A percentile compares a stretch with the other conserved stretches of the same genome.
These are phyloP conservation scores for Ajuga reptans DNA, from an alignment of 305 asterid species.

Conservation along the genomic window DNA sequence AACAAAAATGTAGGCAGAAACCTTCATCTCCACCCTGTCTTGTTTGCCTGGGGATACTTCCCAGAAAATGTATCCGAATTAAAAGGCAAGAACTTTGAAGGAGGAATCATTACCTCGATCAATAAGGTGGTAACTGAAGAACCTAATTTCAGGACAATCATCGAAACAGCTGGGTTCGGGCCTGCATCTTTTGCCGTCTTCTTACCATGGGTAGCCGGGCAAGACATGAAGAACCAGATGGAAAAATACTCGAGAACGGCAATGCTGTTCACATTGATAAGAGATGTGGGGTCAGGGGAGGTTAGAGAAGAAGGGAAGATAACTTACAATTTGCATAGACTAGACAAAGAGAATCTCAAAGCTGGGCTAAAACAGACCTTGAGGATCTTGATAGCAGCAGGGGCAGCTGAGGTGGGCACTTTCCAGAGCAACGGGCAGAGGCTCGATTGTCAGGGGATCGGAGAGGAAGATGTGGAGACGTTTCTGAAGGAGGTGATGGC, in stretches of 20 bases:
- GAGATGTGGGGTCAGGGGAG: slow-evolving; percentile 39
- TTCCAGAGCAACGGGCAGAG: slow-evolving; percentile 53
- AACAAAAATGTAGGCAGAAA: slow-evolving; percentile 51
- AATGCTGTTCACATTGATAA: slow-evolving; percentile 32
- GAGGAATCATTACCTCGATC: too few relatives aligned
- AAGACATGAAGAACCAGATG: slow-evolving; percentile 47
- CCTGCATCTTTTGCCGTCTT: slow-evolving; percentile 41
- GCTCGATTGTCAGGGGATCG: slow-evolving; percentile 32
- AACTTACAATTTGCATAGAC: slow-evolving; percentile 21
- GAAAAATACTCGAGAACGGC: slow-evolving; percentile 49
- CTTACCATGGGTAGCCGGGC: slow-evolving; percentile 52
- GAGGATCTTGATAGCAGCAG: slow-evolving; percentile 56
- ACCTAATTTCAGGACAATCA: slow-evolving; percentile 30
- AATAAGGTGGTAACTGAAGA: slow-evolving; percentile 16
- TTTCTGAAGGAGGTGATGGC: slow-evolving; percentile 36
- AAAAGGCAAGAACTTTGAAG: slow-evolving; percentile 24
- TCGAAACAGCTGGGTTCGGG: slow-evolving; percentile 44
- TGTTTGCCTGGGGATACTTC: slow-evolving; percentile 65
- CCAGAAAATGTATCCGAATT: slow-evolving; percentile 39
- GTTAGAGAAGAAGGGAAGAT: slow-evolving; percentile 44
- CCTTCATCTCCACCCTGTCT: slow-evolving; percentile 63
- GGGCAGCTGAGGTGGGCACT: slow-evolving; percentile 66
- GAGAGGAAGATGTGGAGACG: slow-evolving; percentile 38
- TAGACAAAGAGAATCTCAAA: slow-evolving; percentile 41
- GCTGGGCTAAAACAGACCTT: slow-evolving; percentile 41